phyloP scores from a whole-genome alignment of 306 rosid genomes.

The Gastrolobium villosum region DNA sequence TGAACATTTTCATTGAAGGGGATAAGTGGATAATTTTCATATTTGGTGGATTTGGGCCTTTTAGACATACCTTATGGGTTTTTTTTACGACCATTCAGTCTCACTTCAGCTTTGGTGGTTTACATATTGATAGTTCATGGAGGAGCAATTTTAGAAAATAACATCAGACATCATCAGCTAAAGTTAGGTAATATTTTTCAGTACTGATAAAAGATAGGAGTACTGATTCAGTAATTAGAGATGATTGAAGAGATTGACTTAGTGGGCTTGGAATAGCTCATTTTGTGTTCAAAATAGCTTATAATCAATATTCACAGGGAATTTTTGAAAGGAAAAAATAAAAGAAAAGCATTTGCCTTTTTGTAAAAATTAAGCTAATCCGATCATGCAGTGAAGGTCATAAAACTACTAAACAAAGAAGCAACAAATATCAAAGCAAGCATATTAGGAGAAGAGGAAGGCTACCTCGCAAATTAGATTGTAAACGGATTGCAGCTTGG shows the following conservation, averaged over 20 bases:
- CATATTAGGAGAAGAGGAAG: constrained; percentile 41
- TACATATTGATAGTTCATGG: constrained; percentile 12
- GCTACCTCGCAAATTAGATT: constrained; percentile 91
- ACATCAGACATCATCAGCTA: constrained; percentile 18
- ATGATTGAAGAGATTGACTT: not conserved
- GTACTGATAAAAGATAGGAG: not conserved
- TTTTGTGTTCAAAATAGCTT: not conserved
- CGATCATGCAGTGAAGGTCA: constrained; percentile 15
- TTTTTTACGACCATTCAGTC: constrained; percentile 22
- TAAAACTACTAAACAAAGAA: constrained; percentile 39
- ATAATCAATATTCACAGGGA: not conserved
- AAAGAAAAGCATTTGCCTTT: not conserved
- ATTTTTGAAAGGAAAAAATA: not conserved
- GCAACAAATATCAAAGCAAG: too few relatives aligned
- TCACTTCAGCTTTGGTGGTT: constrained; percentile 38
- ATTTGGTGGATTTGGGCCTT: constrained; percentile 14
- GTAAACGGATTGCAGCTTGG: constrained; percentile 85
- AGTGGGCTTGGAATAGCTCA: not conserved
- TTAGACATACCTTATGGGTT: not conserved
- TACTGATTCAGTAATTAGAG: not conserved
- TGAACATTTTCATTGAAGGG: not conserved
- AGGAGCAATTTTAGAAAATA: constrained; percentile 10
- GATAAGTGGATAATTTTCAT: constrained; percentile 11
- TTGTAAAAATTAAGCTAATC: not conserved
- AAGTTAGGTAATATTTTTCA: not conserved